Evolutionary conservation across 148 eudicot genomes (phyloP).

Genomic region (Tetragonia tetragonoides): DNA sequence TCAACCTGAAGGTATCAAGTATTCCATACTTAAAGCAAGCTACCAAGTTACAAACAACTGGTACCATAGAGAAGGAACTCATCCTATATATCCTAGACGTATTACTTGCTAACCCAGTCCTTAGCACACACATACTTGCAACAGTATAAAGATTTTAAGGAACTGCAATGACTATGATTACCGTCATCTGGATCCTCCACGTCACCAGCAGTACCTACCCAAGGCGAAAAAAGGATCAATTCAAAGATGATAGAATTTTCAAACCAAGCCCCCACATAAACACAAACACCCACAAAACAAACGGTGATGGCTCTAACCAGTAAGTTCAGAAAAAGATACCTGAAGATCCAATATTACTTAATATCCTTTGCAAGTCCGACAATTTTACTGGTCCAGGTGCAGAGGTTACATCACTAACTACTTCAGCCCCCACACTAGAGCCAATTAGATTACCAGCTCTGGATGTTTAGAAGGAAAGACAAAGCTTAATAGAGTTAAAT

Average conservation of each 20-base stretch:
- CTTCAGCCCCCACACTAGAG: constrained; percentile 72
- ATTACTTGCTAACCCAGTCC: not conserved
- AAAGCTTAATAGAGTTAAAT: not conserved
- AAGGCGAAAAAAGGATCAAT: constrained; percentile 12
- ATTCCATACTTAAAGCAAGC: not conserved
- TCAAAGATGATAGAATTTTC: constrained; percentile 11
- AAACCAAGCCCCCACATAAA: not conserved
- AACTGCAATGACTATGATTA: constrained; percentile 24
- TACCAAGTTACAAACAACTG: not conserved
- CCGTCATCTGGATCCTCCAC: constrained; percentile 89
- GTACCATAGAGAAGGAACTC: not conserved
- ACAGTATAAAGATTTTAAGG: not conserved
- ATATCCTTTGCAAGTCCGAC: constrained; percentile 87
- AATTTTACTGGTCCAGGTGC: constrained; percentile 88
- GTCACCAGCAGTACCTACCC: constrained; percentile 44
- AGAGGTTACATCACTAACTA: constrained; percentile 79
- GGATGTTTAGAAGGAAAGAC: not conserved
- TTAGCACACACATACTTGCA: not conserved
- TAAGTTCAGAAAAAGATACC: constrained; percentile 38
- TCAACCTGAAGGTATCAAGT: not conserved
- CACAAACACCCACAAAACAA: not conserved
- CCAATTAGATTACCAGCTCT: constrained; percentile 94
- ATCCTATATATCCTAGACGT: not conserved
- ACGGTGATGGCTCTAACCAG: not conserved
- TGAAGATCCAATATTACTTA: constrained; percentile 76